Percentiles rank a stretch among this genome's conserved stretches.
Evolutionary conservation across 306 rosid species (phyloP).

Genomic region (Cicer pinnatifidum): DNA sequence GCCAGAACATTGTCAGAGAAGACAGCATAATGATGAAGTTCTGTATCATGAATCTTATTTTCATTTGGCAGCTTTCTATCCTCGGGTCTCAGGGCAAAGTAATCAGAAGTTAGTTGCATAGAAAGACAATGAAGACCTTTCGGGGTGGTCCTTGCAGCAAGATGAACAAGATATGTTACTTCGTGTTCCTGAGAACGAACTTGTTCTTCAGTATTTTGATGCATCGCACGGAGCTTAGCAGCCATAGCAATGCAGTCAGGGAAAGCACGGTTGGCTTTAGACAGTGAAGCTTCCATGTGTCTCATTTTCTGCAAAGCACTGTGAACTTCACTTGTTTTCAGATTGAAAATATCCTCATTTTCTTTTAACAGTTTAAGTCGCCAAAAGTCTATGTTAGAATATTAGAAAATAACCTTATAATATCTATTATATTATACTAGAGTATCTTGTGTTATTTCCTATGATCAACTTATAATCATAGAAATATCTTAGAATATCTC

Average conservation of each 20-base stretch:
- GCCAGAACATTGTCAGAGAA: conserved; percentile 98
- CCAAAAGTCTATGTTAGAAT: conserved; percentile 11
- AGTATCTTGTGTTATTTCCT: too few species aligned
- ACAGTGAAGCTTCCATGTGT: conserved; percentile 77
- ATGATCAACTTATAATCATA: too few species aligned
- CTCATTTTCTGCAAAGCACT: conserved; percentile 95
- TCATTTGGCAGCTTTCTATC: conserved; percentile 67
- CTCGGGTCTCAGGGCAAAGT: conserved; percentile 68
- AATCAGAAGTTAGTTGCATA: conserved; percentile 81
- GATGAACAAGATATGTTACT: conserved; percentile 66
- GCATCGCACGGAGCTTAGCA: conserved; percentile 83
- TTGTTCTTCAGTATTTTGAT: conserved; percentile 75
- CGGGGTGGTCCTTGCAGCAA: conserved; percentile 82
- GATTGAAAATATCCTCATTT: conserved; percentile 42
- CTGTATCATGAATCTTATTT: conserved; percentile 64
- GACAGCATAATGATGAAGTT: conserved; percentile 82
- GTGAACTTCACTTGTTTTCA: conserved; percentile 64
- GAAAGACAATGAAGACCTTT: conserved; percentile 97
- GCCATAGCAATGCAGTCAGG: conserved; percentile 84
- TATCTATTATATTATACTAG: too few species aligned
- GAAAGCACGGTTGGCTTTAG: conserved; percentile 70
- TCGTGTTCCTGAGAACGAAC: conserved; percentile 61
- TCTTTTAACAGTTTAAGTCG: conserved; percentile 37
- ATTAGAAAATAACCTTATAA: too few species aligned
- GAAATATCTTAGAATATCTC: too few species aligned